These are phyloP conservation scores for Cyclotella distinguenda DNA, from an alignment of 108 stramenopile species.

Conservation along the genomic window DNA sequence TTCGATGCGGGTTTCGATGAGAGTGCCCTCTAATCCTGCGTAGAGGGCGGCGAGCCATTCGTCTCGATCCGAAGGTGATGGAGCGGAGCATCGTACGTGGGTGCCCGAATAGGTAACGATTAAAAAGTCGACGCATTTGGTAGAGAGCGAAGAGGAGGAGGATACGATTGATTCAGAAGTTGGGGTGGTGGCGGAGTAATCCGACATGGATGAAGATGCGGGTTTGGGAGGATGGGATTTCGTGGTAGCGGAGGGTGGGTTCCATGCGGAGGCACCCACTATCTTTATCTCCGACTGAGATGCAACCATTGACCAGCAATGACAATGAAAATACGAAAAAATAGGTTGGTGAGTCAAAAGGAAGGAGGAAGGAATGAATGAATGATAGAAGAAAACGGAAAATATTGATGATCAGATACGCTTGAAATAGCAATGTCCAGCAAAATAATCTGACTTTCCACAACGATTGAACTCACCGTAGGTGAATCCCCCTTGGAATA, in stretches of 20 bases:
- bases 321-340: too few species aligned
- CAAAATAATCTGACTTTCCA: not conserved
- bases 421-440: too few species aligned
- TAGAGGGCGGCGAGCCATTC: slow-evolving; percentile 76
- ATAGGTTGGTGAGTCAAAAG: too few species aligned
- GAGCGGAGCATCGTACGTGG: slow-evolving; percentile 67
- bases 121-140: slow-evolving; percentile 40
- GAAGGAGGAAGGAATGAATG: too few species aligned
- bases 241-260: slow-evolving; percentile 28
- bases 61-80: slow-evolving; percentile 61
- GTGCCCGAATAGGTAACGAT: slow-evolving; percentile 78
- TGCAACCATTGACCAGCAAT: not conserved
- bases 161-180: slow-evolving; percentile 33
- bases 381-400: too few species aligned
- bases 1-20: slow-evolving; percentile 31
- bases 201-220: slow-evolving; percentile 20
- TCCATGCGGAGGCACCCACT: slow-evolving; percentile 81
- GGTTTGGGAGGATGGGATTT: not conserved
- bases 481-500: slow-evolving; percentile 71
- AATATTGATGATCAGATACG: too few species aligned
- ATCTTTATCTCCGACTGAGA: slow-evolving; percentile 58
- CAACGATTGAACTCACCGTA: slow-evolving; percentile 33
- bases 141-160: slow-evolving; percentile 10
- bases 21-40: slow-evolving; percentile 66
- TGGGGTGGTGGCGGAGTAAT: slow-evolving; percentile 44